Evolutionary conservation across 225 moss, liverwort and hornwort species (phyloP), one percentile per base, ranked within the genome.

Genomic region (Polytrichum formosum): DNA sequence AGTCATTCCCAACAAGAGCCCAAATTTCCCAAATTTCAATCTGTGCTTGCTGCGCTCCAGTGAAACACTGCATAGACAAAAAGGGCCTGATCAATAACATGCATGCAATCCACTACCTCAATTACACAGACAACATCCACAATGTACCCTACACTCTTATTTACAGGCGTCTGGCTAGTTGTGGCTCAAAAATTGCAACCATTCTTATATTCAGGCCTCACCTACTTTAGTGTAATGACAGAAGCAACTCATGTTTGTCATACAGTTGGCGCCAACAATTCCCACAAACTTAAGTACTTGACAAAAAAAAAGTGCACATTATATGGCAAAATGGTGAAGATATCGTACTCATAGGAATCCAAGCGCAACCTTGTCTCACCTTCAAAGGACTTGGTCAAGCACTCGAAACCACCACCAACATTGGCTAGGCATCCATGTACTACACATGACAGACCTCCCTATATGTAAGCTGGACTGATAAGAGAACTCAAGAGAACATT

Each of bases 11-110:
- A 65, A 91, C 28, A 69, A 91, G 74, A 71, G 92, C 85, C 97
- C 97, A 94, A 55, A 97, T 61, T 73, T 94, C 92, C 94, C 97
- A 97, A 28, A 92, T 87, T 71, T 79, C 83, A 70, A 97, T 83
- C 68, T 97, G 92, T 25, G 82, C 80, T 78, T 80, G 89, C 56
- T 94, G 94, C 30, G 82, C 65, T 77, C 74, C 77, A 73, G 74
- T 71, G 63, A 97, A 97, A 78, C 81, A 81, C 97, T 97, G 86
- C 76, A 83, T 80, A 26, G 17, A 22, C 26, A 63, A 17, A 63
- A 63, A 63, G 26, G 6, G 17, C 17, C 13, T 27, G 7, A 63
- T 63, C 27, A 23, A 28, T 26, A 63, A 46, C 46, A 16, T 46
- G 13, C 46, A 46, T 16, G 46, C 46, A 46, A 46, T 46, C 46